These are phyloP conservation scores for Sisymbrium altissimum DNA, from an alignment of 345 rosid genomes.

Conservation along the genomic window DNA sequence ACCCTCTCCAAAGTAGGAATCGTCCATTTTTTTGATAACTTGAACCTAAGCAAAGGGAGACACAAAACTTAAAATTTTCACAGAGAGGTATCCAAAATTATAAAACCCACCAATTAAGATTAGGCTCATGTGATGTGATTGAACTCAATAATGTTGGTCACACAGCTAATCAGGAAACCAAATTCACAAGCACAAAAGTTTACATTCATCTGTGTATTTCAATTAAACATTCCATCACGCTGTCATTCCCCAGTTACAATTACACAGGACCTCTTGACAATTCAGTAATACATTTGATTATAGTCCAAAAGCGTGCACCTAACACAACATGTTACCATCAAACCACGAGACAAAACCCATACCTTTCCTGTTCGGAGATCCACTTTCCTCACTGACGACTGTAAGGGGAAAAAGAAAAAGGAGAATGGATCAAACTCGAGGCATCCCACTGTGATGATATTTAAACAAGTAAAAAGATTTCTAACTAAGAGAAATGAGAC, in stretches of 20 bases:
- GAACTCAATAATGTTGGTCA: not conserved
- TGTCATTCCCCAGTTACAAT: not conserved
- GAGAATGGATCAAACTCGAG: not conserved
- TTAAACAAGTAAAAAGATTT: not conserved
- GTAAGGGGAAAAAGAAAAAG: conserved; percentile 12
- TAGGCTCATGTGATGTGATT: not conserved
- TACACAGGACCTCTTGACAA: conserved; percentile 11
- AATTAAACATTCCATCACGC: not conserved
- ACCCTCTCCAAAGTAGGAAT: conserved; percentile 78
- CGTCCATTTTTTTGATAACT: conserved; percentile 50
- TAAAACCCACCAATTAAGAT: not conserved
- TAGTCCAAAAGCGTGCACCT: no score
- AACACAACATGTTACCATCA: conserved; percentile 2
- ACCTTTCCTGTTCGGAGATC: conserved; percentile 80
- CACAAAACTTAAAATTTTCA: not conserved
- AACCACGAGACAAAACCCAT: conserved; percentile 1
- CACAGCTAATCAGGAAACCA: not conserved
- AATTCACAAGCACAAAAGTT: not conserved
- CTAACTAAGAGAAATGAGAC: not conserved
- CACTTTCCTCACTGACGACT: conserved; percentile 89
- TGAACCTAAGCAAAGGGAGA: conserved; percentile 48
- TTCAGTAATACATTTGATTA: not conserved
- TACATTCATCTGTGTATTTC: not conserved
- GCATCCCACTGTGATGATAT: not conserved
- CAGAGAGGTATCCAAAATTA: not conserved